These are phyloP conservation scores for Knufia fluminis DNA, from an alignment of 2,329 filamentous ascomycete genomes.

Conservation along the genomic window DNA sequence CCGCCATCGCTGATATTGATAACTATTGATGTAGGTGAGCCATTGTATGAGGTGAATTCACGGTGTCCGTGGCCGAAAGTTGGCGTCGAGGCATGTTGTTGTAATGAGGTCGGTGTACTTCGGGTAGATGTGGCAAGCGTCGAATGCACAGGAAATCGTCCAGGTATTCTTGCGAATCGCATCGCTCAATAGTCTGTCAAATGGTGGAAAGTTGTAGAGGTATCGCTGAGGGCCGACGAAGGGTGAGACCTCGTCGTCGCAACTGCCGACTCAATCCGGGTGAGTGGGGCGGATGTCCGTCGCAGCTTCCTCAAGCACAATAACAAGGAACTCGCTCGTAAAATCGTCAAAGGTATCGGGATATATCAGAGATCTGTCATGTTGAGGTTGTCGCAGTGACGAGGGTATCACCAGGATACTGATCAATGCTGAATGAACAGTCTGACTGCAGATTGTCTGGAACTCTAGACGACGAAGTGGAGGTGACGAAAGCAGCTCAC, in stretches of 20 bases:
- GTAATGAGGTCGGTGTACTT: conserved; percentile 2
- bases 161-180: background rate
- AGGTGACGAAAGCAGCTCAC: background rate
- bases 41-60: conserved; percentile 12
- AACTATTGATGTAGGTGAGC: conserved; percentile 22
- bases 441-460: background rate
- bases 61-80: background rate
- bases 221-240: background rate
- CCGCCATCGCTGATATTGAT: conserved; percentile 34
- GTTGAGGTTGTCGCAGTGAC: background rate
- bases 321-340: background rate
- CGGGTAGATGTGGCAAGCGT: conserved; percentile 7
- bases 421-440: background rate
- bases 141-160: background rate
- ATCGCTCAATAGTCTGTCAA: conserved; percentile 1
- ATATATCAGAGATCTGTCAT: background rate
- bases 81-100: background rate
- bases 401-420: background rate
- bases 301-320: background rate
- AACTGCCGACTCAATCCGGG: background rate
- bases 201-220: background rate
- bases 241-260: background rate
- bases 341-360: background rate
- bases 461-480: conserved; percentile 1
- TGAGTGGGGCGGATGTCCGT: background rate